Evolutionary conservation across 495 filamentous ascomycete species (phyloP).

Genomic region (Aspergillus sparsus): DNA sequence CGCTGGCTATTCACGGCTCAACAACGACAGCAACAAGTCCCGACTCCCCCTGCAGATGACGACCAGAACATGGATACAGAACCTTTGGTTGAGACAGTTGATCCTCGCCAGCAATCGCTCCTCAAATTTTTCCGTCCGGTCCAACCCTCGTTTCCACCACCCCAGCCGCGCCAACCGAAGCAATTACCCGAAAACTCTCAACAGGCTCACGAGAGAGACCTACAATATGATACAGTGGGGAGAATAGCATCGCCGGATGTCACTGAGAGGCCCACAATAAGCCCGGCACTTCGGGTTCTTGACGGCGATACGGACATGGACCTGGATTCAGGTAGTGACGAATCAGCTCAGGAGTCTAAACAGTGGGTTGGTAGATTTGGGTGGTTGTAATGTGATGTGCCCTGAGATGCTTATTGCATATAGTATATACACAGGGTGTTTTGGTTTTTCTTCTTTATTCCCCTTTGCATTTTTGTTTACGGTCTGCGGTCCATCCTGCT

Average conservation of each 20-base stretch:
- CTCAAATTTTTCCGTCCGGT: constrained; percentile 47
- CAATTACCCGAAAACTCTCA: constrained; percentile 25
- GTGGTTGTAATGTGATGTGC: constrained; percentile 30
- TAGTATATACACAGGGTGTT: background rate
- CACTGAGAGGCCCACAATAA: constrained; percentile 29
- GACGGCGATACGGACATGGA: constrained; percentile 52
- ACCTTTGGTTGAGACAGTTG: constrained; percentile 32
- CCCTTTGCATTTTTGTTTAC: no score
- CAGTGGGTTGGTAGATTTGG: constrained; percentile 20
- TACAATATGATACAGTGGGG: constrained; percentile 26
- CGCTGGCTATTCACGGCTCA: constrained; percentile 49
- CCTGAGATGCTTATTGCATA: background rate
- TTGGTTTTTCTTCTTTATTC: no score
- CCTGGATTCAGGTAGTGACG: constrained; percentile 32
- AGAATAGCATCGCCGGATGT: constrained; percentile 22
- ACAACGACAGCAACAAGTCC: constrained; percentile 32
- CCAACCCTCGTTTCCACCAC: constrained; percentile 23
- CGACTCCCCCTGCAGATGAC: constrained; percentile 21
- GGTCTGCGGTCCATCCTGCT: no score
- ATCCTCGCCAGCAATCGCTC: constrained; percentile 49
- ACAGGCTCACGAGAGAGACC: constrained; percentile 18
- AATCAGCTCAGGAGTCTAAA: constrained; percentile 22
- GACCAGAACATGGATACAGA: constrained; percentile 35
- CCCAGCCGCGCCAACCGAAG: constrained; percentile 7
- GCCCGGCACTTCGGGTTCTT: constrained; percentile 28